Conservation (phyloP, 768 basidiomycete species). For the Russula earlei region DNA sequence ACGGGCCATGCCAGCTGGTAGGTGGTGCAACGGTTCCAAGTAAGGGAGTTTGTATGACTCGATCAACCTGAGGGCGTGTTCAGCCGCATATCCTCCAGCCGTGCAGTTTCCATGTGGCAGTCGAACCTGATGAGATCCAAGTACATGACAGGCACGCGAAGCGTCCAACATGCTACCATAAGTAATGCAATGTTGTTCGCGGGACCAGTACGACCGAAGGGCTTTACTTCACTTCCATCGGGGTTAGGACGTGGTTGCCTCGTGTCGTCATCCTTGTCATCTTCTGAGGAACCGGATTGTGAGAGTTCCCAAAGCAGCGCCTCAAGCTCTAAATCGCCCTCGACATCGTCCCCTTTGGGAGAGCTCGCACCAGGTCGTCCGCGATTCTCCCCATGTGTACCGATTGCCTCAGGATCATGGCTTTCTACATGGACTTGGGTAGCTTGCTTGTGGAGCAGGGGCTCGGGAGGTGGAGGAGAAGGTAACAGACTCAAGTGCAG, state of each 20-base stretch:
- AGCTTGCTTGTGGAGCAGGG: conserved; percentile 40
- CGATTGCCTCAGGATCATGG: conserved; percentile 8
- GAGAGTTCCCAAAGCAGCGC: conserved; percentile 34
- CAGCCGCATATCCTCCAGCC: background rate
- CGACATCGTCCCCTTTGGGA: conserved; percentile 27
- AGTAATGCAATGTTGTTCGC: conserved; percentile 57
- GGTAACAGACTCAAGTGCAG: conserved; percentile 58
- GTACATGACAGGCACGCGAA: conserved; percentile 69
- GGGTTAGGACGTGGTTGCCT: conserved; percentile 7
- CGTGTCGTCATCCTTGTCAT: conserved; percentile 21
- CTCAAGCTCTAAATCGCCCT: conserved; percentile 30
- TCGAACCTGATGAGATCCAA: conserved; percentile 61
- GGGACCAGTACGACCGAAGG: conserved; percentile 30
- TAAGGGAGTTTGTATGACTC: conserved; percentile 74
- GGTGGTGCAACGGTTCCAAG: conserved; percentile 53
- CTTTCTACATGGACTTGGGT: background rate
- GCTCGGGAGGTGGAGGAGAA: conserved; percentile 51
- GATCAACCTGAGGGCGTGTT: conserved; percentile 42
- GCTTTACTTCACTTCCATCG: conserved; percentile 13
- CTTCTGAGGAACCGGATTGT: conserved; percentile 26
- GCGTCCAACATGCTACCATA: conserved; percentile 66
- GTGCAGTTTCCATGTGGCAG: background rate
- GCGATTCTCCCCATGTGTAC: background rate
- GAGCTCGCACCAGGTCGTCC: conserved; percentile 16
- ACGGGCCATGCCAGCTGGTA: conserved; percentile 50